Evolutionary conservation across 1,139 yeast species (phyloP).

Genomic region (Candida glucosophila): DNA sequence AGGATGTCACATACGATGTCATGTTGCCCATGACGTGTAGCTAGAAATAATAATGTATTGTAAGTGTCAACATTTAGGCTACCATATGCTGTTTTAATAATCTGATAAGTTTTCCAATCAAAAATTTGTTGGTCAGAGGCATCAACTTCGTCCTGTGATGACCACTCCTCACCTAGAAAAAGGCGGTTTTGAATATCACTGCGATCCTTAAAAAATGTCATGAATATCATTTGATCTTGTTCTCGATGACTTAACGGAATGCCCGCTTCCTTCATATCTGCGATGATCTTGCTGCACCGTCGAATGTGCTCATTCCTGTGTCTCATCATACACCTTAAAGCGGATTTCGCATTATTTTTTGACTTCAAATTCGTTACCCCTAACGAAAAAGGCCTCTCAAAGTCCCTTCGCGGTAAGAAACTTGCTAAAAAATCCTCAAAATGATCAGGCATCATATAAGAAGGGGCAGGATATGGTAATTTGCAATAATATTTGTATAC

Average conservation of each 20-base stretch:
- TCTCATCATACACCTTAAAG: constrained; percentile 9
- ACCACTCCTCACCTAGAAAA: too few relatives aligned
- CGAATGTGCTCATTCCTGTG: constrained; percentile 13
- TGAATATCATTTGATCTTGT: constrained; percentile 20
- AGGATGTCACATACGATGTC: constrained; percentile 10
- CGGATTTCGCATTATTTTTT: constrained; percentile 2
- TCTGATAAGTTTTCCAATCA: constrained; percentile 12
- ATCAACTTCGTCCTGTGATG: too few relatives aligned
- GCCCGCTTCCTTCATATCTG: constrained; percentile 17
- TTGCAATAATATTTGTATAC: constrained; percentile 25
- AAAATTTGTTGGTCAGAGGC: too few relatives aligned
- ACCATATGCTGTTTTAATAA: constrained; percentile 2
- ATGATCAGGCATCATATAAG: constrained; percentile 23
- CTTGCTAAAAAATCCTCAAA: constrained; percentile 27
- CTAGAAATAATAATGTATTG: constrained; percentile 18
- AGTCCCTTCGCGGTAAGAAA: constrained; percentile 15
- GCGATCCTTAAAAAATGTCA: constrained; percentile 24
- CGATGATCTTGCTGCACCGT: constrained; percentile 15
- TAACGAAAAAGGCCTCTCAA: constrained; percentile 15
- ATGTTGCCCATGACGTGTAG: constrained; percentile 15
- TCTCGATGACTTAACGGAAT: constrained; percentile 24
- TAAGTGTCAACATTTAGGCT: constrained; percentile 10
- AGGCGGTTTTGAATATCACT: constrained; percentile 13
- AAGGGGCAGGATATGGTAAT: constrained; percentile 28
- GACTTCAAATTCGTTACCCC: too few relatives aligned